phyloP scores from a whole-genome alignment of 2,329 filamentous ascomycete genomes.

The Pezizomycotina sp. region DNA sequence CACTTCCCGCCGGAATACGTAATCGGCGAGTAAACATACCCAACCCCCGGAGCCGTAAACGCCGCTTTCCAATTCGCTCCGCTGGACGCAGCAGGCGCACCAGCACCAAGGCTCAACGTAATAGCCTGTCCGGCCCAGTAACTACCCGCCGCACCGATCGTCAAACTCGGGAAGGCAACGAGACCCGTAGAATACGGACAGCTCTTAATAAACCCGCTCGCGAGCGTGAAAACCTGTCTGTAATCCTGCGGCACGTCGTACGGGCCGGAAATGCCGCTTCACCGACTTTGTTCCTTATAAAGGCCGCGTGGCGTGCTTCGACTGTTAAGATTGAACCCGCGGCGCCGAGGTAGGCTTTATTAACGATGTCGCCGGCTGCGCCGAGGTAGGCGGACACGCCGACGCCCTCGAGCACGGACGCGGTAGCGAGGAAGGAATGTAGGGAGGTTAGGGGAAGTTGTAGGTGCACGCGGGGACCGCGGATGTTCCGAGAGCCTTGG shows the following conservation, averaged over 20 bases:
- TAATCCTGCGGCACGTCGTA: conserved; percentile 44
- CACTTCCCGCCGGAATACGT: conserved; percentile 1
- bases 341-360: conserved; percentile 42
- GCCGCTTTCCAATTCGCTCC: conserved; percentile 1
- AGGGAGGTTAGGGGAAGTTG: conserved; percentile 37
- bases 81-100: background rate
- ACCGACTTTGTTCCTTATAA: conserved; percentile 38
- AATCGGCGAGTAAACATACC: conserved; percentile 4
- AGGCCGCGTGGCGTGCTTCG: conserved; percentile 47
- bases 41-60: background rate
- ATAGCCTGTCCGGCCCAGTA: conserved; percentile 5
- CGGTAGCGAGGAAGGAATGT: conserved; percentile 37
- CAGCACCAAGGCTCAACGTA: conserved; percentile 2
- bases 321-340: conserved; percentile 48
- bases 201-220: conserved; percentile 42
- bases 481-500: conserved; percentile 32
- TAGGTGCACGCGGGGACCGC: conserved; percentile 42
- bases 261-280: conserved; percentile 39
- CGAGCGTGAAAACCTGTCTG: conserved; percentile 48
- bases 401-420: conserved; percentile 41
- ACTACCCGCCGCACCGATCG: conserved; percentile 29
- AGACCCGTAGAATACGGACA: conserved; percentile 40
- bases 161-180: conserved; percentile 46
- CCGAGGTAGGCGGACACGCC: conserved; percentile 46
- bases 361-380: conserved; percentile 42